Base-by-base conservation (phyloP, 345 rosid species). In the Chamaenerion angustifolium region DNA sequence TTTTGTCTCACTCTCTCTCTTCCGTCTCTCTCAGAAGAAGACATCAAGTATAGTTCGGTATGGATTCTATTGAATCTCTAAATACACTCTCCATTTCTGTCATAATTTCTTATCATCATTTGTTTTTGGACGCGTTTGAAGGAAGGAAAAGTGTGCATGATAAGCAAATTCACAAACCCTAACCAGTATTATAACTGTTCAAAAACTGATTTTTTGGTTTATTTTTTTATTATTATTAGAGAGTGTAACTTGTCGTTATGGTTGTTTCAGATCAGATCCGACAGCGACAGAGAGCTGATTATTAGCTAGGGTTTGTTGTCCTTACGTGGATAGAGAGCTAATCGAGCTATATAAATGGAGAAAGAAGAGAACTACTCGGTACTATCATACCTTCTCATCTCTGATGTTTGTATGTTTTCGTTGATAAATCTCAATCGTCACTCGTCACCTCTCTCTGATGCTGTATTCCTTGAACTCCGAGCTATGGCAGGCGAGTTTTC, bases 341-440 rank as follows among this genome's bases (percentile, higher is more conserved):
- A 43, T 47, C 48, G 1, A 23, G 12, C 25, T 19, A 23, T 16
- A 13, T 35, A 53, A 46, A 87, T 88, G 87, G 95, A 85, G 64
- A 80, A 76, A 67, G 82, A 76, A 54, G 76, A 69, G 23, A 74
- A 62, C 72, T 82, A 73, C 85, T 58, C 82, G 83, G 93, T 82
- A 80, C 58, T 17, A 27, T 51, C 25, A 50, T 19, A 43, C 54
- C 51, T 48, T 60, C 11, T 55, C 46, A 23, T 45, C 11, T 44
- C 8, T 57, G 42, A 16, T 62, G 15, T 65, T 45, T 48, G 51
- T 59, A n/a, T 64, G 18, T 60, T 61, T 69, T 54, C 46, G 45
- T 61, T 52, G n/a, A n/a, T n/a, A n/a, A 55, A 51, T 45, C 51
- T 23, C 5, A 49, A 56, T 11, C 27, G 42, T 42, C 42, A 19